Evolutionary conservation across 441 rosid genomes (phyloP), one percentile per base, ranked within the genome.

Genomic region (Kokia cookei): DNA sequence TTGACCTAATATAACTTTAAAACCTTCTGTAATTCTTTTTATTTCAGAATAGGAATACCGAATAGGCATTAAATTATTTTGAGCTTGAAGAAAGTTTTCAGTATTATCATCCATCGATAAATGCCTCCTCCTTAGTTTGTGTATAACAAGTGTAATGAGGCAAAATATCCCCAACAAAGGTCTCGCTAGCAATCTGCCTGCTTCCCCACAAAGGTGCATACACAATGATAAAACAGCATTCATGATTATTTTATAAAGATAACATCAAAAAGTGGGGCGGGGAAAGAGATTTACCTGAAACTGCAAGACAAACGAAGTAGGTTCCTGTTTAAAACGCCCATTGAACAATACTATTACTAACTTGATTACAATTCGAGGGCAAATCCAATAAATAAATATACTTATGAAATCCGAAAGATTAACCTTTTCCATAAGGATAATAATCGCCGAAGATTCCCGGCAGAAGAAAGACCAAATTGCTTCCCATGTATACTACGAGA

Each of bases 1-100:
- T 73, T 81, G 75, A 50, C 90, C 90, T 22, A 84, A 45, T 59
- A 74, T 82, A 5, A 75, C 75, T n/a, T 61, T 55, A 59, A 82
- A 82, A 40, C 69, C 51, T 45, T 65, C n/a, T 2, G 87, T 81
- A 7, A 79, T 77, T 71, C 48, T 75, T 40, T 76, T 73, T 15
- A 84, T 35, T 35, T 84, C 75, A 7, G 19, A 19, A 65, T 69
- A 80, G 13, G 78, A 71, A 70, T 79, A 79, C 72, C 84, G 74
- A 69, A 60, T 76, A 14, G 79, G 77, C 29, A 73, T 65, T 68
- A 62, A 54, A 7, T 76, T 45, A 48, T 22, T 77, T 24, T 69
- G 74, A 42, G 51, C 73, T 48, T 15, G 67, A 43, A 62, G 72
- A 61, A 59, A 10, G 5, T 35, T 65, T 48, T 76, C 79, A 3